Evolutionary conservation across 2,329 filamentous ascomycete genomes (phyloP), one percentile per base, ranked within the genome.

Genomic region (Chalara sp.): DNA sequence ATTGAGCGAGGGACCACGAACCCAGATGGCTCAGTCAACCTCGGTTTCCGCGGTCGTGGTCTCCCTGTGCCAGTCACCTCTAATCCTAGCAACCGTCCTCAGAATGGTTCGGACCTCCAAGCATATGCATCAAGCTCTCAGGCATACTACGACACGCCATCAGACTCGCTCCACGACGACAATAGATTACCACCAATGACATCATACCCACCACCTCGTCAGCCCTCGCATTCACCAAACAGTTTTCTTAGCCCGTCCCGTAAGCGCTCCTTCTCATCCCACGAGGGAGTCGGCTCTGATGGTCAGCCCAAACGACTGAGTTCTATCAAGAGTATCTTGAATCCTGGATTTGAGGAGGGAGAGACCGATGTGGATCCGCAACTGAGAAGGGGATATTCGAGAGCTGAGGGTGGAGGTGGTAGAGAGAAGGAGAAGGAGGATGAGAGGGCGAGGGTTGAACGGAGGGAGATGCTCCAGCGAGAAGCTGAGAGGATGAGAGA

Each of bases 301-400:
- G 68, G 80, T 30, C 69, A 68, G 37, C 68, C 79, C 41, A 77
- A 86, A 63, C 80, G 86, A 11, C 69, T 89, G 4, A 87, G 83
- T 13, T 88, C 85, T 3, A 90, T 90, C 54, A 87, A 84, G 57
- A 87, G 86, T 5, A 84, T 90, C 43, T 70, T 91, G 10, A 90
- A 89, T 56, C 81, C 81, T 3, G 62, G 60, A 5, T 60, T 51
- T 49, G 44, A 53, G 8, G 59, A 61, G 39, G 42, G 52, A 1
- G 60, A 62, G 32, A n/a, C 10, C 6, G 50, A 54, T n/a, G 41
- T 40, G 12, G 53, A 53, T 37, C 44, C 51, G 13, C 47, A 29
- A 28, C 44, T 54, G 21, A 50, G 50, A 6, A 12, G 12, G 7
- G 56, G 48, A n/a, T 10, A n/a, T n/a, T 37, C 8, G 8, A n/a